Base-by-base conservation (phyloP, 2,329 filamentous ascomycete species). In the Plenodomus tracheiphilus region DNA sequence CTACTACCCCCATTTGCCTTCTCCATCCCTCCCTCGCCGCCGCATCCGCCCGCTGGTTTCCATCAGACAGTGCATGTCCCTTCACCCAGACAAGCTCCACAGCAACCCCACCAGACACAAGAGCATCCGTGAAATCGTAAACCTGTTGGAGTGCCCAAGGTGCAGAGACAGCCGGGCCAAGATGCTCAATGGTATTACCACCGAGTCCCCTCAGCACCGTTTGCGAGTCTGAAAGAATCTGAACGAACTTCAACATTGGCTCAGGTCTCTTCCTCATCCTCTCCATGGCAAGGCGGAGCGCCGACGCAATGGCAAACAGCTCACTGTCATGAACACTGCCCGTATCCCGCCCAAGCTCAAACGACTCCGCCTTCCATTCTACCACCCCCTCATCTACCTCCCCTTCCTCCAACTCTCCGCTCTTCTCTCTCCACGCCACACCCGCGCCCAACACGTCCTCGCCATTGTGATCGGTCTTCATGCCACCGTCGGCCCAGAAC, bases 81-180 rank as follows among this genome's bases (percentile, higher is more conserved):
- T 48, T 48, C 40, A 43, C 16, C 41, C 46, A 48, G 11, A 48
- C 35, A 15, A 43, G 18, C 18, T 48, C 34, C 6, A 48, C 37
- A 19, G 20, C 17, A 16, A 49, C 47, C 2, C 32, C 22, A 15
- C 19, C 3, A 16, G 17, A 13, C 15, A 18, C 32, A 18, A 48
- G 36, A 7, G 17, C 4, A 25, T 48, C 46, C 15, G 40, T 22
- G 16, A 16, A 15, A n/a, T 47, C 34, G 21, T 39, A 47, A n/a
- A 47, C 25, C 20, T 22, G n/a, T 34, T 38, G 20, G 10, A 47
- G 19, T 16, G 45, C 45, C 45, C 45, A 39, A 9, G 25, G 4
- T 21, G 17, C 19, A 17, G 30, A n/a, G n/a, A 28, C 20, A 9
- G 32, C 39, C 4, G 45, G 45, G 4, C 39, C 39, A 3, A 47